A percentile compares a stretch with the other conserved stretches of the same genome.
Evolutionary conservation across 148 eudicot species (phyloP).

Genomic region (Silene latifolia): DNA sequence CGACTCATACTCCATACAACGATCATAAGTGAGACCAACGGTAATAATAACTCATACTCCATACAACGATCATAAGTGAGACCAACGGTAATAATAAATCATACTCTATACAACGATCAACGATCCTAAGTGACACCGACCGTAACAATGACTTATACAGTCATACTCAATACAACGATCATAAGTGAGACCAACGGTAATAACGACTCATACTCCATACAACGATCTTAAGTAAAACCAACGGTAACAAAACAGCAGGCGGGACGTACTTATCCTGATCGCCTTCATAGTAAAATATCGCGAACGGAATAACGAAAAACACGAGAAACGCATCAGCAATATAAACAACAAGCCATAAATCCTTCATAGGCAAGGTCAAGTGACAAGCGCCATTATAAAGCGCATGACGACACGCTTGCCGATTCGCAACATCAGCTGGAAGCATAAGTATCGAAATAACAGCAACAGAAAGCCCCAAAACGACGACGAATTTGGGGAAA

Average conservation of each 20-base stretch:
- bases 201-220: not conserved
- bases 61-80: not conserved
- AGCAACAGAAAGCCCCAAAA: slow-evolving; percentile 84
- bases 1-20: not conserved
- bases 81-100: not conserved
- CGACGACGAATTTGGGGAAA: slow-evolving; percentile 94
- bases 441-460: slow-evolving; percentile 91
- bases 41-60: not conserved
- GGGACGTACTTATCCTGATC: slow-evolving; percentile 83
- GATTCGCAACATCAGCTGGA: slow-evolving; percentile 93
- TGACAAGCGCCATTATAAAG: slow-evolving; percentile 90
- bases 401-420: slow-evolving; percentile 91
- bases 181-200: not conserved
- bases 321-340: slow-evolving; percentile 80
- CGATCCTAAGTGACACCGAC: not conserved
- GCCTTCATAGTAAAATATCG: slow-evolving; percentile 96
- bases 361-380: slow-evolving; percentile 91
- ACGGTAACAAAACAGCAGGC: not conserved
- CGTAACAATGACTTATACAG: too few species aligned
- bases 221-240: not conserved
- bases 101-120: not conserved
- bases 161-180: not conserved
- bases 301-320: slow-evolving; percentile 88
- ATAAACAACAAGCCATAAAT: slow-evolving; percentile 82
- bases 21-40: not conserved